Conservation (phyloP, 495 filamentous ascomycete genomes). For the Letharia columbiana region DNA sequence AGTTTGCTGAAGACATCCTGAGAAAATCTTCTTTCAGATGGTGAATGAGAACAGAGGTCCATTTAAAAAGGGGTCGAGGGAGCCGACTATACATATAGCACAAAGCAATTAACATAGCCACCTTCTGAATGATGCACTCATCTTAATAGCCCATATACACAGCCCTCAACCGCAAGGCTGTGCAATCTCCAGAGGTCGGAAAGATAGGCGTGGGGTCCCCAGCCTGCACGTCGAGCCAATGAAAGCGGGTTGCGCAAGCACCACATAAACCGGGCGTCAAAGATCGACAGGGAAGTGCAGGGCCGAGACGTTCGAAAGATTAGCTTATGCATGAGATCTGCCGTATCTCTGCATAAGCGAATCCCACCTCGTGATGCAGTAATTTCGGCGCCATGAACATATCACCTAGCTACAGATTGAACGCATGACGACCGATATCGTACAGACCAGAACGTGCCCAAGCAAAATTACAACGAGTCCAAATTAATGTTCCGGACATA, state of each 20-base stretch:
- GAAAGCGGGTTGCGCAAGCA: not conserved
- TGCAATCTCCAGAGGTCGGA: not conserved
- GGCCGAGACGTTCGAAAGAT: not conserved
- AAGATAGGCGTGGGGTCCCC: not conserved
- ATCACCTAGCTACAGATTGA: too few species aligned
- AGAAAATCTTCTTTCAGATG: not conserved
- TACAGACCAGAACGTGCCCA: too few species aligned
- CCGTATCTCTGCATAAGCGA: not conserved
- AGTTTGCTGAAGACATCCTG: not conserved
- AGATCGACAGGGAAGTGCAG: not conserved
- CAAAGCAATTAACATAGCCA: not conserved
- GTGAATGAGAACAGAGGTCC: not conserved
- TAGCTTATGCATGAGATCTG: not conserved
- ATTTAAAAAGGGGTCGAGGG: not conserved
- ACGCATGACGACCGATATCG: too few species aligned
- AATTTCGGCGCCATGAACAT: too few species aligned
- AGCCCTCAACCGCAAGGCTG: constrained; percentile 5
- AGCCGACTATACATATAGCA: not conserved
- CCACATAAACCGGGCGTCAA: not conserved
- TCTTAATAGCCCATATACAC: not conserved
- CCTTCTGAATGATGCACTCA: not conserved
- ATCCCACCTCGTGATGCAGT: not conserved
- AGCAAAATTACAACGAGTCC: too few species aligned
- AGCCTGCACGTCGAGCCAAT: not conserved
- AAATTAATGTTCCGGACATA: too few species aligned